Percentiles rank a stretch among this genome's conserved stretches.
phyloP scores from a whole-genome alignment of 306 rosid species.

The cucumber (Cucumis sativus) region DNA sequence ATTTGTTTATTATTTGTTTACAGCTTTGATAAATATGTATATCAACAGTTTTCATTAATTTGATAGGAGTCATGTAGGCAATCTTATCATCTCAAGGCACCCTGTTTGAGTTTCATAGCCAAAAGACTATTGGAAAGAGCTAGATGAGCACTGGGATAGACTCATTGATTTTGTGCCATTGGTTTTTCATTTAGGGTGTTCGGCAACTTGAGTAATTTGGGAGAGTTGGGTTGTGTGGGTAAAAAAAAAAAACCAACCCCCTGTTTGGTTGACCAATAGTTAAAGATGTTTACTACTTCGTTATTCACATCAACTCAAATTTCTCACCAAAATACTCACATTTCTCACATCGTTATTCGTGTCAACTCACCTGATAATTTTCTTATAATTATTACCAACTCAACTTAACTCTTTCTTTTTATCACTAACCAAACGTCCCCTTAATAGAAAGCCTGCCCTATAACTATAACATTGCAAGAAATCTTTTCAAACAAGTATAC shows the following conservation, averaged over 20 bases:
- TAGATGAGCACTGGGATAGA: not conserved
- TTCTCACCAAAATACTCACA: too few relatives aligned
- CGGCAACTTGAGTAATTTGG: too few relatives aligned
- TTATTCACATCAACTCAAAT: too few relatives aligned
- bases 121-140: not conserved
- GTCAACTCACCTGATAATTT: too few relatives aligned
- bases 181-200: not conserved
- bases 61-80: not conserved
- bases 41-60: not conserved
- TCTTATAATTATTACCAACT: too few relatives aligned
- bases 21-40: not conserved
- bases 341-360: too few relatives aligned
- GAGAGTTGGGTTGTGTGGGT: too few relatives aligned
- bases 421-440: too few relatives aligned
- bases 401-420: too few relatives aligned
- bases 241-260: too few relatives aligned
- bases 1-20: not conserved
- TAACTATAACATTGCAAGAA: not conserved
- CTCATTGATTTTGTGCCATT: not conserved
- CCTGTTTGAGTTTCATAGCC: not conserved
- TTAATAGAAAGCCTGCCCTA: not conserved
- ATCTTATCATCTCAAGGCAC: not conserved
- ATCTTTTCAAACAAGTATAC: not conserved
- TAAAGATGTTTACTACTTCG: too few relatives aligned
- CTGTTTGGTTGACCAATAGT: too few relatives aligned